These are phyloP conservation scores for Chlorella sp. DNA, from an alignment of 139 green algal species.

Conservation along the genomic window DNA sequence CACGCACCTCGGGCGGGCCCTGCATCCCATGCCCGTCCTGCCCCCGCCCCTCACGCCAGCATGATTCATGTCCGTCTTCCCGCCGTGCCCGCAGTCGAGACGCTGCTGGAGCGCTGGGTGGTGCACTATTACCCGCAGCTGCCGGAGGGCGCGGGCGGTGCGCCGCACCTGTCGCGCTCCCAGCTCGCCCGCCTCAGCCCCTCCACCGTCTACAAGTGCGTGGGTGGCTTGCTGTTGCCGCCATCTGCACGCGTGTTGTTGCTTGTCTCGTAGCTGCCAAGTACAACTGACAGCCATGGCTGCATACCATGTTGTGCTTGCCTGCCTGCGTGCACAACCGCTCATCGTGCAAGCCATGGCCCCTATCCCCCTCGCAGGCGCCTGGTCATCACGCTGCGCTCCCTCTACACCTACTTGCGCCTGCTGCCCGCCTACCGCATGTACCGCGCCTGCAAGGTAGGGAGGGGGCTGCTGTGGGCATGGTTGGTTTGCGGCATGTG, in stretches of 20 bases:
- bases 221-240: too few species aligned
- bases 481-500: background rate
- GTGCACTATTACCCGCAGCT: slow-evolving; percentile 50
- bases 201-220: slow-evolving; percentile 58
- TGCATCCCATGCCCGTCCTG: background rate
- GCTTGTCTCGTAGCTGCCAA: too few species aligned
- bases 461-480: background rate
- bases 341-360: too few species aligned
- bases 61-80: background rate
- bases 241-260: too few species aligned
- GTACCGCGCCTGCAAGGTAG: slow-evolving; percentile 64
- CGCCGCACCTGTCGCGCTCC: slow-evolving; percentile 29
- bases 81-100: slow-evolving; percentile 13
- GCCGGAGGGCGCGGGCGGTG: slow-evolving; percentile 5
- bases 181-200: slow-evolving; percentile 53
- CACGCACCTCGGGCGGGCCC: background rate
- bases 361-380: background rate
- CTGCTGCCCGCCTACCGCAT: slow-evolving; percentile 80
- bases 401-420: slow-evolving; percentile 77
- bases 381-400: slow-evolving; percentile 71
- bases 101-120: slow-evolving; percentile 74
- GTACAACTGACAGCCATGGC: too few species aligned
- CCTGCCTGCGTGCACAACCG: too few species aligned
- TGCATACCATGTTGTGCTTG: too few species aligned
- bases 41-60: background rate